Evolutionary conservation across 2,329 filamentous ascomycete genomes (phyloP), one percentile per base, ranked within the genome.

Genomic region (Huntiella bhutanensis): DNA sequence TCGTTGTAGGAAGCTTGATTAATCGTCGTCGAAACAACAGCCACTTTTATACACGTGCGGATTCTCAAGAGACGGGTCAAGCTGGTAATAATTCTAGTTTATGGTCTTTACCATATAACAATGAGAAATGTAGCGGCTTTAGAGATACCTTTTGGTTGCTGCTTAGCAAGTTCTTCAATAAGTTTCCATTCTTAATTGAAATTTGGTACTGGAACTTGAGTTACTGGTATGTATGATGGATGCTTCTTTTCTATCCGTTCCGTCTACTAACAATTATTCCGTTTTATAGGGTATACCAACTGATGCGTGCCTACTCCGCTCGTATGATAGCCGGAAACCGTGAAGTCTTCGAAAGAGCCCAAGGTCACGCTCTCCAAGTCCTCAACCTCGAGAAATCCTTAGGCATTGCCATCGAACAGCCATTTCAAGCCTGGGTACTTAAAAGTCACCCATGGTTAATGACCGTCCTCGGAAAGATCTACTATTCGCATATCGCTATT

Each of bases 401-500:
- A 3, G 58, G 60, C 34, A 52, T 68, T 35, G 60, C 61, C 41
- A 51, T 66, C 47, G 66, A 69, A 44, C 57, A 60, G 8, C 51
- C 52, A 8, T 53, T 66, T 36, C 66, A 69, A 43, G 52, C 51
- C 5, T 62, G 59, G 47, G 55, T 67, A 10, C 59, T 68, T 34
- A 53, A 53, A n/a, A 48, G 58, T 10, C 47, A 53, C 0, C 54
- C 61, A 2, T 57, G 56, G 56, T 53, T 66, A 13, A 64, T 64
- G 58, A 51, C 56, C 6, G 41, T 62, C 41, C 56, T 68, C 15
- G 62, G 63, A 33, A 57, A 56, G 22, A 57, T 69, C 35, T 69
- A 67, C 54, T 63, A 65, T 53, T 66, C 61, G 1, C 65, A 69
- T 53, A 68, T 69, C 43, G 53, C 61, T 46, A 51, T 68, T 19